Evolutionary conservation across 1,284 basidiomycete genomes (phyloP), one percentile per base, ranked within the genome.

Genomic region (Ustilago sp.): DNA sequence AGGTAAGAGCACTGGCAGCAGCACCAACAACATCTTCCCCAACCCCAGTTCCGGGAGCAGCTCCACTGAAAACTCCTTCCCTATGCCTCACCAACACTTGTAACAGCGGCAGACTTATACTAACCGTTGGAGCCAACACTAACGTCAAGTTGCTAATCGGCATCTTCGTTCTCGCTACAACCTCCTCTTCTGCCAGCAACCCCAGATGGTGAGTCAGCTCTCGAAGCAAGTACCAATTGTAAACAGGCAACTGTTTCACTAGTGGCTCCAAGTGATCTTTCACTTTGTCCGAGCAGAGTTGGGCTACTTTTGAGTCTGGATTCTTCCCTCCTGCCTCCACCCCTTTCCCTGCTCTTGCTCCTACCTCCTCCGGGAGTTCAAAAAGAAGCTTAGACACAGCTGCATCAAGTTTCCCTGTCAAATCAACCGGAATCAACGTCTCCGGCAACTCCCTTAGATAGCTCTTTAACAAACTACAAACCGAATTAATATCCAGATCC

Each of bases 401-500:
- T 11, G 50, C 51, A 51, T 84, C 81, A 23, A 83, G 50, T 41
- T 51, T 35, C 11, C 36, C 47, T 8, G 67, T 59, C 4, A 70
- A 50, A 8, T 56, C 53, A 2, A 52, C 13, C 8, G 81, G 71
- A 11, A 83, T 65, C 15, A 84, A 59, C 15, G 71, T 56, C 28
- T 80, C 79, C 2, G 83, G 83, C 19, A 85, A 63, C 59, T 83
- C 83, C 15, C 83, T 63, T 35, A 85, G 67, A 63, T 83, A 85
- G 60, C 68, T 69, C 68, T 85, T 85, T 51, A 85, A 70, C 52
- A 83, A 52, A 57, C 80, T 82, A 77, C 83, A 85, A 19, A 85
- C 83, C 39, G 79, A 80, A 60, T 85, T 83, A 55, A 85, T 76
- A 68, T 85, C 83, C 17, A 84, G 63, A 41, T 85, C 83, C 9